Percentiles rank a stretch among this genome's conserved stretches.
Evolutionary conservation across 2,329 filamentous ascomycete species (phyloP).

Genomic region (Tolypocladium ovalisporum): DNA sequence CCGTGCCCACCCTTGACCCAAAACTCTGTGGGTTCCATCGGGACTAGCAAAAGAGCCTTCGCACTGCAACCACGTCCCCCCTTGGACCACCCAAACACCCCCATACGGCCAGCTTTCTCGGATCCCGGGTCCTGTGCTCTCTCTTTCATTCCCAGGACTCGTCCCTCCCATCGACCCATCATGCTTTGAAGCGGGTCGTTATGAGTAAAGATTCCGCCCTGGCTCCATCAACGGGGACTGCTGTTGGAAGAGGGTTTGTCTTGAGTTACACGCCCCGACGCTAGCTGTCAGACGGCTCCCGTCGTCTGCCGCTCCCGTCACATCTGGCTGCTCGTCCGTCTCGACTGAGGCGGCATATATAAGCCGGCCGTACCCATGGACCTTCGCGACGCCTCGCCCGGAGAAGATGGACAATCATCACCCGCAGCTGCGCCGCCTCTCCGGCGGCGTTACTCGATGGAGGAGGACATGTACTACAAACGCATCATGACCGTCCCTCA

Average conservation of each 20-base stretch:
- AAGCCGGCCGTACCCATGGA: conserved; percentile 20
- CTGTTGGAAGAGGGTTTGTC: conserved; percentile 5
- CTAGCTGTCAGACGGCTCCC: not conserved
- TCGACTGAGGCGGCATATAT: conserved; percentile 7
- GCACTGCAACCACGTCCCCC: conserved; percentile 10
- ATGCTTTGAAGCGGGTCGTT: conserved; percentile 23
- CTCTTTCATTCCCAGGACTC: conserved; percentile 2
- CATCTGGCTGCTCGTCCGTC: not conserved
- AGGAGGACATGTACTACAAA: conserved; percentile 43
- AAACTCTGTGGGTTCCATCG: conserved; percentile 7
- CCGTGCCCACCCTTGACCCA: conserved; percentile 3
- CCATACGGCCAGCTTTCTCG: conserved; percentile 1
- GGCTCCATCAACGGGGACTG: conserved; percentile 23
- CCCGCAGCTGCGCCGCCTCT: conserved; percentile 21
- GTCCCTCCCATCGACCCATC: conserved; percentile 9
- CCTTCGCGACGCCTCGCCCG: conserved; percentile 14
- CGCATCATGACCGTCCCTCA: conserved; percentile 35
- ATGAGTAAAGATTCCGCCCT: conserved; percentile 20
- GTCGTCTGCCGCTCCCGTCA: not conserved
- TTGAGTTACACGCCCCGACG: conserved; percentile 1
- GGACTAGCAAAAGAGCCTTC: conserved; percentile 14
- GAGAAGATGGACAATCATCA: conserved; percentile 22
- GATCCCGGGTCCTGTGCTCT: not conserved
- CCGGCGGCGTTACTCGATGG: conserved; percentile 39
- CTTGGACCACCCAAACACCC: conserved; percentile 4